These are phyloP conservation scores for Solanum megistacrolobum DNA, from an alignment of 257 asterid genomes.

Conservation along the genomic window DNA sequence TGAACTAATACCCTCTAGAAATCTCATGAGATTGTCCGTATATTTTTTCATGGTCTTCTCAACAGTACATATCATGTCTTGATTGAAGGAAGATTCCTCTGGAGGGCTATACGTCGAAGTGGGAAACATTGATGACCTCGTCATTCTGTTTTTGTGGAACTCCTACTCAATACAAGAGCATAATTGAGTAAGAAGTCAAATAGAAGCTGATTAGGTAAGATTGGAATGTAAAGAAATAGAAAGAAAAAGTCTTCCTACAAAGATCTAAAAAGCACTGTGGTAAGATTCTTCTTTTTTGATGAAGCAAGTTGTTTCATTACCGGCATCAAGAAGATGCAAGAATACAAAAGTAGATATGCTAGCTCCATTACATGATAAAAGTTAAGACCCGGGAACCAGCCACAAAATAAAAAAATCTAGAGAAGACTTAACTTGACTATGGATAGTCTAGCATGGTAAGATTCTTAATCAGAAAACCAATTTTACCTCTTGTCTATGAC, in stretches of 20 bases:
- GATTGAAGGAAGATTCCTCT: slow-evolving; percentile 66
- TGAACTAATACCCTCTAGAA: slow-evolving; percentile 93
- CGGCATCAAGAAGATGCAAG: not conserved
- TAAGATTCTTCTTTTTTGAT: not conserved
- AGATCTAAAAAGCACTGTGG: not conserved
- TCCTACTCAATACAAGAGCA: slow-evolving; percentile 43
- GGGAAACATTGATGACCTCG: slow-evolving; percentile 56
- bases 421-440: not conserved
- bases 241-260: not conserved
- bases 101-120: slow-evolving; percentile 59
- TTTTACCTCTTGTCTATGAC: not conserved
- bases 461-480: not conserved
- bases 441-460: not conserved
- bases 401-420: not conserved
- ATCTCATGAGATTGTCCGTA: slow-evolving; percentile 80
- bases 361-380: not conserved
- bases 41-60: slow-evolving; percentile 74
- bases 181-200: not conserved
- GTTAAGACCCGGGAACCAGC: not conserved
- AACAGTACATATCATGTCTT: slow-evolving; percentile 50
- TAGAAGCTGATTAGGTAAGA: too few relatives aligned
- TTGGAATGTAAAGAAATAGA: not conserved
- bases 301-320: not conserved
- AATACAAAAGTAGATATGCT: not conserved
- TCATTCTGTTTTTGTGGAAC: slow-evolving; percentile 61